Percentiles rank a stretch among this genome's conserved stretches.
phyloP scores from a whole-genome alignment of 345 rosid genomes.

The Eucalyptus regnans region DNA sequence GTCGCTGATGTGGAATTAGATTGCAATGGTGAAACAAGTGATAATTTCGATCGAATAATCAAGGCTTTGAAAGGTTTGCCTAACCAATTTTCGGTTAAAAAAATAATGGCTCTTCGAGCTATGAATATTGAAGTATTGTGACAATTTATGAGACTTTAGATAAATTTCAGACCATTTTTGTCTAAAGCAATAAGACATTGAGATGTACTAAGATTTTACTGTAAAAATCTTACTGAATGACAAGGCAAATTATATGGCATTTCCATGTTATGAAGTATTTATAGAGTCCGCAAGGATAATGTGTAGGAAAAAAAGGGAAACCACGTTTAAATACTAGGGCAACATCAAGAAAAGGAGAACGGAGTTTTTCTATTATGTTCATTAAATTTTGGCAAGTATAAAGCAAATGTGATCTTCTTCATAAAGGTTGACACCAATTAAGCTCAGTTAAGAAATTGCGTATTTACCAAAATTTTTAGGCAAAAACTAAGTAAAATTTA shows the following conservation, averaged over 20 bases:
- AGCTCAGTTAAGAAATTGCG: too few relatives aligned
- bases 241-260: not conserved
- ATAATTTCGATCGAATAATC: too few relatives aligned
- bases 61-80: too few relatives aligned
- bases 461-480: too few relatives aligned
- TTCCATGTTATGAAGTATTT: not conserved
- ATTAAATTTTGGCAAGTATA: not conserved
- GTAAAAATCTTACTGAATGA: not conserved
- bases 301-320: accelerated
- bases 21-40: too few relatives aligned
- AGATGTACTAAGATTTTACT: not conserved
- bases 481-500: not conserved
- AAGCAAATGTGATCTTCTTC: not conserved
- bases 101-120: too few relatives aligned
- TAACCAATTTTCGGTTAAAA: accelerated
- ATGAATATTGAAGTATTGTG: too few relatives aligned
- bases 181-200: not conserved
- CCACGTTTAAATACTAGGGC: too few relatives aligned
- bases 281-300: not conserved
- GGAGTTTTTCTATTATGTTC: not conserved
- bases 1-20: too few relatives aligned
- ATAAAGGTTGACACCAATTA: not conserved
- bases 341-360: not conserved
- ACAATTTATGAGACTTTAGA: too few relatives aligned
- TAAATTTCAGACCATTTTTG: not conserved